Conservation (phyloP, 768 basidiomycete species). For the Leccinum broughii region DNA sequence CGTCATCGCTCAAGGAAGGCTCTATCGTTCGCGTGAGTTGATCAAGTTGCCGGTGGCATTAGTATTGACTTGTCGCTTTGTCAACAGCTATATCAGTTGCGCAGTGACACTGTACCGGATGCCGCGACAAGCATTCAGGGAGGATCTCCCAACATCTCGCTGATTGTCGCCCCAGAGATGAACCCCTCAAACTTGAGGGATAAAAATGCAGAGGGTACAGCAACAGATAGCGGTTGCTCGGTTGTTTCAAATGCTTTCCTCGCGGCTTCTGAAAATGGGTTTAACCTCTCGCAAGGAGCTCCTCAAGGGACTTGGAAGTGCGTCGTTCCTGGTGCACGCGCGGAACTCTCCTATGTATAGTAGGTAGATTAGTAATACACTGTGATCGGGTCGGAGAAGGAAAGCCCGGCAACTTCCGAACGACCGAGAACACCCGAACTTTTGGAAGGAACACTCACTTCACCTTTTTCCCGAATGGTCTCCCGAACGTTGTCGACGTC, state of each 20-base stretch:
- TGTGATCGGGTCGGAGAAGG: slow-evolving; percentile 21
- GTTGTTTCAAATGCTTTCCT: slow-evolving; percentile 35
- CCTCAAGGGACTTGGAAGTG: slow-evolving; percentile 43
- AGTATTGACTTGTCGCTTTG: slow-evolving; percentile 1
- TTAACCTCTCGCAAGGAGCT: slow-evolving; percentile 36
- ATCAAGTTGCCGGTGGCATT: neutral
- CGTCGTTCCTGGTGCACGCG: slow-evolving; percentile 37
- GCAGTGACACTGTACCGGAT: slow-evolving; percentile 20
- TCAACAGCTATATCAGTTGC: slow-evolving; percentile 45
- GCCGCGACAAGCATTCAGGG: slow-evolving; percentile 3
- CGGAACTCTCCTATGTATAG: slow-evolving; percentile 7
- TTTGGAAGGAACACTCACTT: slow-evolving; percentile 14
- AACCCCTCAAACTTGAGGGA: neutral
- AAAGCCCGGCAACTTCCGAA: slow-evolving; percentile 26
- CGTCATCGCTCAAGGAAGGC: slow-evolving; percentile 51
- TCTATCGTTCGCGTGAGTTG: slow-evolving; percentile 49
- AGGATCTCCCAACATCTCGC: slow-evolving; percentile 17
- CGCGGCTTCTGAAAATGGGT: slow-evolving; percentile 56
- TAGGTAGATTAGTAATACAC: neutral
- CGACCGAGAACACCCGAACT: slow-evolving; percentile 35
- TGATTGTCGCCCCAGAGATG: slow-evolving; percentile 28
- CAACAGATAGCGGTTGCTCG: neutral
- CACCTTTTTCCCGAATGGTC: slow-evolving; percentile 42
- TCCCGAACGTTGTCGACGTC: slow-evolving; percentile 46
- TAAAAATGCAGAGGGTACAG: neutral